A percentile compares a stretch with the other conserved stretches of the same genome.
Evolutionary conservation across 1,284 basidiomycete species (phyloP).

Genomic region (Xerocomus amazonicus): DNA sequence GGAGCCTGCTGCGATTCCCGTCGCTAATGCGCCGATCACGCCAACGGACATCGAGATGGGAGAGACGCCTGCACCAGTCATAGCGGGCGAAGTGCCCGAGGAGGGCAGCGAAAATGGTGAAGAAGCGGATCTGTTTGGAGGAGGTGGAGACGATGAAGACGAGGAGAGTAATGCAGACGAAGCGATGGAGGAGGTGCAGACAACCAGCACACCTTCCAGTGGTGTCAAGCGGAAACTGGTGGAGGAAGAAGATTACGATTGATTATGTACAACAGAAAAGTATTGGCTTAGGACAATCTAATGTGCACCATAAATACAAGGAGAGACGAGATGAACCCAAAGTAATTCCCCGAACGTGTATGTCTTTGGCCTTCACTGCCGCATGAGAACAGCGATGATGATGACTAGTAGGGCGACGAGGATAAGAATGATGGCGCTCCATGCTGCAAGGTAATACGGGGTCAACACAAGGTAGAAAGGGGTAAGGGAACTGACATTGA

Average conservation of each 20-base stretch:
- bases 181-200: constrained; percentile 70
- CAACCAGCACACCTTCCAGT: constrained; percentile 46
- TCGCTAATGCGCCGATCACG: constrained; percentile 35
- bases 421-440: constrained; percentile 38
- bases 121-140: constrained; percentile 62
- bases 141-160: constrained; percentile 67
- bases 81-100: constrained; percentile 42
- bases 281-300: constrained; percentile 18
- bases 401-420: constrained; percentile 32
- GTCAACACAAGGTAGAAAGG: constrained; percentile 1
- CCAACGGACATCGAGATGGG: constrained; percentile 67
- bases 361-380: constrained; percentile 8
- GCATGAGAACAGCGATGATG: constrained; percentile 33
- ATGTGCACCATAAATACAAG: constrained; percentile 31
- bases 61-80: constrained; percentile 38
- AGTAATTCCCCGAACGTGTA: neutral
- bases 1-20: constrained; percentile 48
- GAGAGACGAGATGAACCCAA: constrained; percentile 1
- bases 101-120: constrained; percentile 62
- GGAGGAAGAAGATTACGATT: constrained; percentile 84
- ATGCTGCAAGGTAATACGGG: constrained; percentile 35
- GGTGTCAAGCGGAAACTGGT: constrained; percentile 74
- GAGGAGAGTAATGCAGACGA: constrained; percentile 56
- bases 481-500: constrained; percentile 45
- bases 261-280: constrained; percentile 8